Evolutionary conservation across 129 eudicot genomes (phyloP), one percentile per base, ranked within the genome.

Genomic region (Flaveria linearis): DNA sequence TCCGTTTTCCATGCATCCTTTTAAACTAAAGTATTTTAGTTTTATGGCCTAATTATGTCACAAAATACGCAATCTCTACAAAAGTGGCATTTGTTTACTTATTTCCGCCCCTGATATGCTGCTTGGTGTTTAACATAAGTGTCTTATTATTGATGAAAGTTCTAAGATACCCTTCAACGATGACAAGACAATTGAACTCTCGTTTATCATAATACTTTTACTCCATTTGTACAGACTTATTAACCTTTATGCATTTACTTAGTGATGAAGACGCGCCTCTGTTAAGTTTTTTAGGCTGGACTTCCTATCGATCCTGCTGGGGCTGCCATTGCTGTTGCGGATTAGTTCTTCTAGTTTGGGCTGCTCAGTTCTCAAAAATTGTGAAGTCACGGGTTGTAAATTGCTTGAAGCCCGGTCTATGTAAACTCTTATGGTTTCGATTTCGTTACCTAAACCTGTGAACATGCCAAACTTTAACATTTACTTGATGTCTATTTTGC

Each of bases 361-460:
- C 46, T 69, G 74, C 78, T 79, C 77, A 60, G 22, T 73, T 78
- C 69, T 61, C 56, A 42, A 78, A 49, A 62, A 75, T 45, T 77
- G 65, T 22, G 61, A 16, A 16, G 4, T 36, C 41, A 49, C 45
- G 17, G 67, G 67, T 41, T 66, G 66, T 51, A 73, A 73, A 61
- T 75, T 69, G 64, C 72, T 20, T 61, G 61, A 67, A 78, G 72
- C 62, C 62, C 25, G 20, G 42, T 55, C 47, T 28, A 20, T 69
- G 60, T 55, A 68, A 56, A 69, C 67, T 77, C 18, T 77, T 43
- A 26, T 26, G 66, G 69, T 63, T 63, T 15, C 0, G 22, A 30
- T 30, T 61, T 30, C 30, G 69, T 63, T 26, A 25, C 42, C 16
- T 61, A 14, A 61, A 26, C 67, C 42, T 5, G 20, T 61, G 67